phyloP scores from a whole-genome alignment of 179 eudicot species.

The Carnegiea gigantea region DNA sequence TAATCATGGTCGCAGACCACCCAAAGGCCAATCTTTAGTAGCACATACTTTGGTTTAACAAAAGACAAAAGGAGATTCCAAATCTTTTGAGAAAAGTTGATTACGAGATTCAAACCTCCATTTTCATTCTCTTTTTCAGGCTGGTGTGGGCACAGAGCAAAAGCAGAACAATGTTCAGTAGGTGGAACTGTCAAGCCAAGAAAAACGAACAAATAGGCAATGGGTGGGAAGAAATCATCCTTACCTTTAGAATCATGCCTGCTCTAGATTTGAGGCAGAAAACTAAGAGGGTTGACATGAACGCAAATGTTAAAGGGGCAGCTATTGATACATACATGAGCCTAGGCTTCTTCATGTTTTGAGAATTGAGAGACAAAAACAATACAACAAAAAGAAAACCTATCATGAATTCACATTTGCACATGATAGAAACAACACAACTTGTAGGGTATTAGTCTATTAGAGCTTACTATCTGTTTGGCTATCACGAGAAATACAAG shows the following conservation, averaged over 20 bases:
- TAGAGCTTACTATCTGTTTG: conserved; percentile 58
- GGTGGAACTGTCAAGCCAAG: conserved; percentile 16
- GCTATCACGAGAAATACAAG: conserved; percentile 62
- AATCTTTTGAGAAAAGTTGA: conserved; percentile 23
- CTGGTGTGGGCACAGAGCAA: conserved; percentile 21
- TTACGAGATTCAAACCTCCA: conserved; percentile 34
- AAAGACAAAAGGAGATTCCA: conserved; percentile 31
- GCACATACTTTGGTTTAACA: conserved; percentile 23
- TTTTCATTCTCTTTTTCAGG: conserved; percentile 17
- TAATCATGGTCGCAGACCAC: conserved; percentile 33
- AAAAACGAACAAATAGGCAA: background rate
- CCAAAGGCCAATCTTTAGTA: conserved; percentile 28
- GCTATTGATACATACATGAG: conserved; percentile 92
- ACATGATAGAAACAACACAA: background rate
- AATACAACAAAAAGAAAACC: background rate
- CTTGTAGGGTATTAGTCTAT: background rate
- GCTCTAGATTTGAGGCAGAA: conserved; percentile 60
- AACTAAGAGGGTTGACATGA: conserved; percentile 59
- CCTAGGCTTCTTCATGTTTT: conserved; percentile 66
- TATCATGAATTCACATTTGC: background rate
- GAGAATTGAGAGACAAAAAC: background rate
- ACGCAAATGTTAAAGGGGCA: conserved; percentile 66
- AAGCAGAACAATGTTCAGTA: conserved; percentile 21
- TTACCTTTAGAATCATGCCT: conserved; percentile 57
- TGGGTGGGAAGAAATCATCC: conserved; percentile 24